These are phyloP conservation scores for Chaetomium fimeti DNA, from an alignment of 495 filamentous ascomycete species.

Conservation along the genomic window DNA sequence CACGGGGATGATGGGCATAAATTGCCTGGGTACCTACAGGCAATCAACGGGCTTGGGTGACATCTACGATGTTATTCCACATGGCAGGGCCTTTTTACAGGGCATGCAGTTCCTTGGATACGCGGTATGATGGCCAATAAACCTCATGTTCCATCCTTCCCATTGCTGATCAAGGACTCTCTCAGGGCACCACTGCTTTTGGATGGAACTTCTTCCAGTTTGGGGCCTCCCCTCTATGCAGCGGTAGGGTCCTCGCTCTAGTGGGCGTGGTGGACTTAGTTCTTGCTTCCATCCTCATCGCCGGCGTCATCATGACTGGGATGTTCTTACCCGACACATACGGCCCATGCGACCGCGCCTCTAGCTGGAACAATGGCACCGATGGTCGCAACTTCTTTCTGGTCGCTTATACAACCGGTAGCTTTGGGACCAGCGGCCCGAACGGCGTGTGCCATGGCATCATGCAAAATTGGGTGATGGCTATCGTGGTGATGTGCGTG, in stretches of 20 bases:
- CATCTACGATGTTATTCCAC: conserved; percentile 11
- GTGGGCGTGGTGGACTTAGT: neutral
- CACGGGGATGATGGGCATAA: conserved; percentile 4
- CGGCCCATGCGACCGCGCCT: neutral
- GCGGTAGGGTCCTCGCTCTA: neutral
- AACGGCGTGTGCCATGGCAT: neutral
- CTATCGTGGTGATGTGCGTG: neutral
- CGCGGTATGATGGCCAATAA: neutral
- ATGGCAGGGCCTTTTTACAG: neutral
- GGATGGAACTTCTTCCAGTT: conserved; percentile 17
- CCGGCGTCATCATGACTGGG: neutral
- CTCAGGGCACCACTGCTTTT: neutral
- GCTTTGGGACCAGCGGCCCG: neutral
- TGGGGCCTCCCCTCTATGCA: neutral
- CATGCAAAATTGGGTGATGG: neutral
- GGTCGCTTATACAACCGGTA: neutral
- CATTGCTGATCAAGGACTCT: neutral
- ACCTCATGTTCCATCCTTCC: neutral
- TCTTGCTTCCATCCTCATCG: neutral
- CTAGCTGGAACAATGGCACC: conserved; percentile 14
- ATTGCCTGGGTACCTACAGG: neutral
- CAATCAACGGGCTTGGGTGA: neutral
- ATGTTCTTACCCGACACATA: conserved; percentile 10
- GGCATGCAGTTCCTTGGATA: neutral
- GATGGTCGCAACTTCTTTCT: conserved; percentile 20